These are phyloP conservation scores for Lasiodiplodia gonubiensis DNA, from an alignment of 2,329 filamentous ascomycete genomes.

Conservation along the genomic window DNA sequence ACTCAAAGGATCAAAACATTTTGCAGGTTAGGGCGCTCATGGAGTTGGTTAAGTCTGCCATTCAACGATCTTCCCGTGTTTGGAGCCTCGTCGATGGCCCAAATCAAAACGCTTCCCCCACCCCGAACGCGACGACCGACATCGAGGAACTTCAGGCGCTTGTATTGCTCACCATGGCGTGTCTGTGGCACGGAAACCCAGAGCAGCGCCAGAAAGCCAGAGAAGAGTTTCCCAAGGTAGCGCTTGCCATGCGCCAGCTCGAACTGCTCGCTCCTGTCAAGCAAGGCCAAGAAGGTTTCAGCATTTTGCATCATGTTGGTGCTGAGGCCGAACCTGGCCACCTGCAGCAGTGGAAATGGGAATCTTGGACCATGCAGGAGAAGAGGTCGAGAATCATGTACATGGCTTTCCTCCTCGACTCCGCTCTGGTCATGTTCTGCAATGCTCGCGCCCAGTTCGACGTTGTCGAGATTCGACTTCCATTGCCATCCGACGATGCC, in stretches of 20 bases:
- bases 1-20: slow-evolving; percentile 67
- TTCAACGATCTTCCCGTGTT: slow-evolving; percentile 62
- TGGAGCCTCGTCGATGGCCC: slow-evolving; percentile 48
- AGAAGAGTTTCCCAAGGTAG: slow-evolving; percentile 63
- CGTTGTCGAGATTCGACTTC: slow-evolving; percentile 66
- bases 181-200: slow-evolving; percentile 73
- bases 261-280: slow-evolving; percentile 62
- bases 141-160: slow-evolving; percentile 73
- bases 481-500: slow-evolving; percentile 74
- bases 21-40: slow-evolving; percentile 71
- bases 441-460: slow-evolving; percentile 70
- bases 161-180: slow-evolving; percentile 65
- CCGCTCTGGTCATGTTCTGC: slow-evolving; percentile 72
- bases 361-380: slow-evolving; percentile 72
- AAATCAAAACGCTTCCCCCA: slow-evolving; percentile 45
- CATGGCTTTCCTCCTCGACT: slow-evolving; percentile 68
- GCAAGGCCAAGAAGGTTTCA: slow-evolving; percentile 56
- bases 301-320: slow-evolving; percentile 65
- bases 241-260: slow-evolving; percentile 62
- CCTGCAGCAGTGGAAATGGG: slow-evolving; percentile 65
- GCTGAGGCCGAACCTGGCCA: slow-evolving; percentile 34
- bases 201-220: slow-evolving; percentile 68
- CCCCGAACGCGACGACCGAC: slow-evolving; percentile 47
- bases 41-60: slow-evolving; percentile 64
- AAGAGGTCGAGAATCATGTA: slow-evolving; percentile 69